These are phyloP conservation scores for Hemerocallis citrina DNA, from an alignment of 106 monocot species.

Conservation along the genomic window DNA sequence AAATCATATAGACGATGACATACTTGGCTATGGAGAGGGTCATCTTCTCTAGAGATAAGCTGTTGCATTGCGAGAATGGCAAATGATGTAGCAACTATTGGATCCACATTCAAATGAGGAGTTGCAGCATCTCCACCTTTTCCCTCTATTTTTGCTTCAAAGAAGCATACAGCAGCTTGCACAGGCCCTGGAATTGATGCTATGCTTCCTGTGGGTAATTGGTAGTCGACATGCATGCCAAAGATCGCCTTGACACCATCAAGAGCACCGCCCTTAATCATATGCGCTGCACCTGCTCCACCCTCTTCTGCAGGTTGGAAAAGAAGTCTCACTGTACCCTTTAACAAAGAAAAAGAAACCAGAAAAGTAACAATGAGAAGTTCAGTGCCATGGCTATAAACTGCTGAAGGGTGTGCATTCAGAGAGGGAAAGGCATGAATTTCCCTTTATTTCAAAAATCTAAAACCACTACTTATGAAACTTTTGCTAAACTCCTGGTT, in stretches of 20 bases:
- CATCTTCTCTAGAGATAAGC: slow-evolving; percentile 64
- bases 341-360: slow-evolving; percentile 10
- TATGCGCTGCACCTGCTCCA: slow-evolving; percentile 75
- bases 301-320: slow-evolving; percentile 93
- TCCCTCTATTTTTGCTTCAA: slow-evolving; percentile 55
- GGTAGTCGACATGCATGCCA: slow-evolving; percentile 60
- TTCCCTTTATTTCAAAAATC: too few species aligned
- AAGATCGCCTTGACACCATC: slow-evolving; percentile 61
- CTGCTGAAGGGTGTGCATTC: too few species aligned
- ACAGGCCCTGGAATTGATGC: slow-evolving; percentile 44
- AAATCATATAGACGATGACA: neutral
- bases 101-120: slow-evolving; percentile 59
- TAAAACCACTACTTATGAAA: too few species aligned
- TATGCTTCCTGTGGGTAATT: slow-evolving; percentile 48
- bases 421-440: too few species aligned
- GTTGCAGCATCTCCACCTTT: slow-evolving; percentile 35
- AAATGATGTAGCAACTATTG: slow-evolving; percentile 63
- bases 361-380: neutral
- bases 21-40: slow-evolving; percentile 59
- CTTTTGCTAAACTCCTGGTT: too few species aligned
- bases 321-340: slow-evolving; percentile 79
- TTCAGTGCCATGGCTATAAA: neutral
- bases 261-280: slow-evolving; percentile 79
- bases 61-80: slow-evolving; percentile 65
- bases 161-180: slow-evolving; percentile 65